phyloP scores from a whole-genome alignment of 345 rosid species.

The Brassica rapa region DNA sequence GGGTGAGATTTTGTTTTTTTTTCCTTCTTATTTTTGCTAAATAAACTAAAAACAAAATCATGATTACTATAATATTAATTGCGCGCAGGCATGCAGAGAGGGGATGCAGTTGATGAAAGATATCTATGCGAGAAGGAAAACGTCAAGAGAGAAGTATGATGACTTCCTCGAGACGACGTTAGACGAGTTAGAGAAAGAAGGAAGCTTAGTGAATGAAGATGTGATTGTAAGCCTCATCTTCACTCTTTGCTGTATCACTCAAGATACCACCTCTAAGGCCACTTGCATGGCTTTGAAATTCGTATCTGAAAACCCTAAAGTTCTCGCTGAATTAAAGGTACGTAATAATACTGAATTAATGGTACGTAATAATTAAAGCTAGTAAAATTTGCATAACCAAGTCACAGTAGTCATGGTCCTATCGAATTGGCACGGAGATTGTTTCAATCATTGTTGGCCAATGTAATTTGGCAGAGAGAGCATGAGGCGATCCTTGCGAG shows the following conservation, averaged over 20 bases:
- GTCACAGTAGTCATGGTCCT: neutral
- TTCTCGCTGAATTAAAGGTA: slow-evolving; percentile 35
- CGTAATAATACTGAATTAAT: neutral
- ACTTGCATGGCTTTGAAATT: slow-evolving; percentile 34
- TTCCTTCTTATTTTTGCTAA: too few species aligned
- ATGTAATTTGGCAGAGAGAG: slow-evolving; percentile 40
- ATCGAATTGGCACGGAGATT: too few species aligned
- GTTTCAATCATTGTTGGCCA: neutral
- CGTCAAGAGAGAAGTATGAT: neutral
- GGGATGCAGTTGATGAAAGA: slow-evolving; percentile 28
- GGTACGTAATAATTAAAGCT: neutral
- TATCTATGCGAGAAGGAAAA: slow-evolving; percentile 20
- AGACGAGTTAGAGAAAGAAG: slow-evolving; percentile 33
- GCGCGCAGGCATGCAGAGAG: slow-evolving; percentile 34
- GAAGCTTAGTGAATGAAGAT: too few species aligned
- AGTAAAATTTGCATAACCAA: neutral
- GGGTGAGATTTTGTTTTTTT: slow-evolving; percentile 11
- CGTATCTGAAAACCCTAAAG: slow-evolving; percentile 39
- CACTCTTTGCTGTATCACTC: slow-evolving; percentile 25
- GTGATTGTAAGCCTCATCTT: slow-evolving; percentile 34
- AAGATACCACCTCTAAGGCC: slow-evolving; percentile 42
- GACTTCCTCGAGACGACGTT: slow-evolving; percentile 41
- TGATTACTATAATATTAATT: neutral
- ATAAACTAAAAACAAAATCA: neutral
- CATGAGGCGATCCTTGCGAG: slow-evolving; percentile 42